Conservation (phyloP, 305 asterid genomes). For the Fraxinus angustifolia region DNA sequence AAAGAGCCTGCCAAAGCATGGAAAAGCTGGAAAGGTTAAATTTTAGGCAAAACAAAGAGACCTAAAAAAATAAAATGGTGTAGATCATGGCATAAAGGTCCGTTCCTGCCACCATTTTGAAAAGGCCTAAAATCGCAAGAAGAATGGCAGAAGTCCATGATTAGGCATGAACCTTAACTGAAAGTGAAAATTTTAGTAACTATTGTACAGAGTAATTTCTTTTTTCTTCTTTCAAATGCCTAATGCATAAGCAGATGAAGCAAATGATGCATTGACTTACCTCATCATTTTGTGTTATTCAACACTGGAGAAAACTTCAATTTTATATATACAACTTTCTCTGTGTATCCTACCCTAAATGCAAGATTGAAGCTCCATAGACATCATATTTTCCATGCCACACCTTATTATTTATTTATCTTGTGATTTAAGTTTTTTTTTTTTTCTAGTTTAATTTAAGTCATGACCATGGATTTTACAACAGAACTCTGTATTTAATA, state of each 20-base stretch:
- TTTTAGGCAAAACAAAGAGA: background rate
- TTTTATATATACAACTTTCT: background rate
- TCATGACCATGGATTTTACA: background rate
- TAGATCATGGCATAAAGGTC: background rate
- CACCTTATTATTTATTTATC: background rate
- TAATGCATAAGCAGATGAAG: background rate
- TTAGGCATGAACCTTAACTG: background rate
- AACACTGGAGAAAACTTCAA: background rate
- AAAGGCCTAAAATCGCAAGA: background rate
- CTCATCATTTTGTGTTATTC: background rate
- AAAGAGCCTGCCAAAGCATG: background rate
- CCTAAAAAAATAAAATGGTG: background rate
- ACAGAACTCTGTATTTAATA: background rate
- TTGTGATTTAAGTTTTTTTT: background rate
- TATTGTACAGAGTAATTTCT: background rate
- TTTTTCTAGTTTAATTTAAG: background rate
- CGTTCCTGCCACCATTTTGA: background rate
- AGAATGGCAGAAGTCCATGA: background rate
- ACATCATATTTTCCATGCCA: background rate
- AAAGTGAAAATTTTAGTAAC: background rate
- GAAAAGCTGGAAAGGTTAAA: background rate
- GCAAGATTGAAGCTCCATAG: background rate
- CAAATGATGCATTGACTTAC: background rate
- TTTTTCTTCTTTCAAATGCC: background rate
- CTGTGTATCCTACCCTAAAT: background rate